These are phyloP conservation scores for Nicotiana obtusifolia DNA, from an alignment of 257 asterid species.

Conservation along the genomic window DNA sequence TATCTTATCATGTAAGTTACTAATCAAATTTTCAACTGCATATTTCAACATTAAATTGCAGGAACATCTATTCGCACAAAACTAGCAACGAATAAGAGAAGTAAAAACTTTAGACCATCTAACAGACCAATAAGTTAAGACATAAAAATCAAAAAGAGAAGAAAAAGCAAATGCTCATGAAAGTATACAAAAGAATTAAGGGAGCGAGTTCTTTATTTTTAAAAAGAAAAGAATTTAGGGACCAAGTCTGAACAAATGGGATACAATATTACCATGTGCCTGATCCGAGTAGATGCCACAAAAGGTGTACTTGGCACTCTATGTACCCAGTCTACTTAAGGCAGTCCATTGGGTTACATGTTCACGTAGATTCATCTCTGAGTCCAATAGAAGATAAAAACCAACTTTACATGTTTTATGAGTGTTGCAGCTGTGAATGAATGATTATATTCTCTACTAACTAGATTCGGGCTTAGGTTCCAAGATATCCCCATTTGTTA, in stretches of 20 bases:
- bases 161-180: background rate
- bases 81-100: background rate
- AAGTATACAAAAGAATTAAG: background rate
- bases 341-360: background rate
- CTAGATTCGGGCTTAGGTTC: background rate
- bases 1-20: background rate
- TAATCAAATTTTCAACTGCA: background rate
- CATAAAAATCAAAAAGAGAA: background rate
- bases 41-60: background rate
- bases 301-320: background rate
- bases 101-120: background rate
- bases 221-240: background rate
- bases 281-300: background rate
- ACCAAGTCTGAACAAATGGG: background rate
- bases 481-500: background rate
- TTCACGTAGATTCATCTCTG: background rate
- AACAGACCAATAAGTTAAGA: background rate
- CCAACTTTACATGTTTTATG: background rate
- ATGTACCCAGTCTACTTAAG: background rate
- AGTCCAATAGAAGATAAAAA: background rate
- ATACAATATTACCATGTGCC: background rate
- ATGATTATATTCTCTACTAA: no score
- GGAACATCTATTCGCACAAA: background rate
- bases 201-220: no score
- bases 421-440: background rate